Conservation (phyloP, 2,329 filamentous ascomycete species). For the Ceratocystis colombiana region DNA sequence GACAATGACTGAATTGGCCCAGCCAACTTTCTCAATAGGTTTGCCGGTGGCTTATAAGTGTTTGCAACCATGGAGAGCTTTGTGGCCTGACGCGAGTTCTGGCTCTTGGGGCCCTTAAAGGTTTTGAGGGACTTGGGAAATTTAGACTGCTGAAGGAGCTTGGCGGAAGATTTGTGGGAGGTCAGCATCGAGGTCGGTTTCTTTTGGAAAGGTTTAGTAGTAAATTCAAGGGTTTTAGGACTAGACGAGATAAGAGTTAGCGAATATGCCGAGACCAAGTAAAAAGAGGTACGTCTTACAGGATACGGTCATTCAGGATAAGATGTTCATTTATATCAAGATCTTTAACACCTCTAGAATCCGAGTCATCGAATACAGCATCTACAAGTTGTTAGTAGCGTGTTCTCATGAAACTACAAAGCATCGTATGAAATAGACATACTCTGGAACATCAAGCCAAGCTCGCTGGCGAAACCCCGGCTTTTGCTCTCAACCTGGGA, state of each 20-base stretch:
- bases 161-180: background rate
- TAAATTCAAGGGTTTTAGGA: background rate
- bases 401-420: background rate
- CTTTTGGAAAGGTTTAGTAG: background rate
- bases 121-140: background rate
- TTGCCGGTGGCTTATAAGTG: background rate
- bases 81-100: too few relatives aligned
- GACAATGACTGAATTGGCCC: background rate
- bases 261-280: too few relatives aligned
- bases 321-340: background rate
- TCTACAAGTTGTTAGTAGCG: background rate
- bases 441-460: conserved; percentile 10
- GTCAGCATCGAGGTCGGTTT: background rate
- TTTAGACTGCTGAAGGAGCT: background rate
- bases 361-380: conserved; percentile 9
- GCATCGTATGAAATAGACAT: background rate
- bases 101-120: background rate
- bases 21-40: background rate
- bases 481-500: background rate
- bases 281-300: background rate
- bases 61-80: background rate
- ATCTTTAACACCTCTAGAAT: background rate
- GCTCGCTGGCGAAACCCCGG: background rate
- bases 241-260: background rate
- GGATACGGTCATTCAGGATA: background rate